Percentiles rank a stretch among this genome's conserved stretches.
Evolutionary conservation across 2,329 filamentous ascomycete species (phyloP).

Genomic region (Ophiostoma ulmi): DNA sequence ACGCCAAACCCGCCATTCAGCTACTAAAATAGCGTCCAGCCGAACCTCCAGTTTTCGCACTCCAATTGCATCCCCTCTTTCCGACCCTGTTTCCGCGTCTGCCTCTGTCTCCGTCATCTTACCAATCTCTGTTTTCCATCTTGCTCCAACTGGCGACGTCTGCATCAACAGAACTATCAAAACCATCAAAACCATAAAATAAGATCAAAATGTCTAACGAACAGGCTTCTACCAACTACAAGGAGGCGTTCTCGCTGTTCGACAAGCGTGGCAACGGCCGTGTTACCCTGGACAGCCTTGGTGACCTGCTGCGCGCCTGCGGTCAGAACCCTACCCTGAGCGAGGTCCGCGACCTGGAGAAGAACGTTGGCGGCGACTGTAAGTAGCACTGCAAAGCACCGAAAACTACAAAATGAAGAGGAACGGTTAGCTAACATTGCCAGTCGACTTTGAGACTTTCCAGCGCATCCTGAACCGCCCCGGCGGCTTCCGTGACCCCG

Average conservation of each 20-base stretch:
- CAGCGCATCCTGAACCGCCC: slow-evolving; percentile 94
- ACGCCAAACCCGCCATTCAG: slow-evolving; percentile 4
- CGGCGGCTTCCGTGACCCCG: slow-evolving; percentile 95
- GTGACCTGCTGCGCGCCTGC: slow-evolving; percentile 91
- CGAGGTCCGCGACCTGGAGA: slow-evolving; percentile 90
- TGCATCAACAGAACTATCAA: background rate
- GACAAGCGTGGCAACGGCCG: slow-evolving; percentile 98
- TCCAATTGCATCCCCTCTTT: background rate
- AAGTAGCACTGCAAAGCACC: slow-evolving; percentile 41
- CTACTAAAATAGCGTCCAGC: slow-evolving; percentile 5
- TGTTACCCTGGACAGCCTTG: slow-evolving; percentile 77
- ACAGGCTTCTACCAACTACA: slow-evolving; percentile 92
- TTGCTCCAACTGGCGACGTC: background rate
- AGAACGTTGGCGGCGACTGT: slow-evolving; percentile 87
- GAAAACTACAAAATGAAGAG: background rate
- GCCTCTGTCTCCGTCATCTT: background rate
- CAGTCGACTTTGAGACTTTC: slow-evolving; percentile 98
- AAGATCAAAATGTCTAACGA: slow-evolving; percentile 46
- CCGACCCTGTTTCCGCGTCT: background rate
- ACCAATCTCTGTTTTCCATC: background rate
- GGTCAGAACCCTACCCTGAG: slow-evolving; percentile 95
- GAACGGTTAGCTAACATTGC: background rate
- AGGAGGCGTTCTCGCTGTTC: slow-evolving; percentile 99
- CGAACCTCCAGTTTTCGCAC: slow-evolving; percentile 7
- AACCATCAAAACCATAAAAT: background rate